A percentile compares a stretch with the other conserved stretches of the same genome.
phyloP scores from a whole-genome alignment of 2,329 filamentous ascomycete species.

The Fusarium irregulare region DNA sequence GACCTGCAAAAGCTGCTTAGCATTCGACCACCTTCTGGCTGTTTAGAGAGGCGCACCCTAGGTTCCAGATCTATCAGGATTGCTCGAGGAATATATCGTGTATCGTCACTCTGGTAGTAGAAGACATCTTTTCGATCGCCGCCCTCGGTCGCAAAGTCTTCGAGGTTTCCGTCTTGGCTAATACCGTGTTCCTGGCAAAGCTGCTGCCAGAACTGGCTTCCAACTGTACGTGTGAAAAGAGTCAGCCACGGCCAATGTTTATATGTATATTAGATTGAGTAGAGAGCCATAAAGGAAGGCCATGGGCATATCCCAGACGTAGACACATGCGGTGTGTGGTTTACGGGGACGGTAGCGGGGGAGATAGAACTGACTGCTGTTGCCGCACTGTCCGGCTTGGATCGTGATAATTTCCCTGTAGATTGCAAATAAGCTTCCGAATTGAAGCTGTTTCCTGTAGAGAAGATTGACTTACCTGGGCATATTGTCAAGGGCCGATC shows the following conservation, averaged over 20 bases:
- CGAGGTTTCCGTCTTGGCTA: constrained; percentile 94
- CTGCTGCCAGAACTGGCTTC: constrained; percentile 99
- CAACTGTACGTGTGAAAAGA: constrained; percentile 70
- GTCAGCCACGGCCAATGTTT: constrained; percentile 21
- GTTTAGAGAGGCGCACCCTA: constrained; percentile 64
- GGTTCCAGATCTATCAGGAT: constrained; percentile 97
- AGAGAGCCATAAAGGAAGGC: not conserved
- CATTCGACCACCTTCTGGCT: not conserved
- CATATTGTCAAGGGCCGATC: constrained; percentile 38
- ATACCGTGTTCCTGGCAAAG: constrained; percentile 98
- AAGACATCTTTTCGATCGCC: constrained; percentile 99
- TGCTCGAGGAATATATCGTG: constrained; percentile 94
- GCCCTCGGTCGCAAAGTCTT: constrained; percentile 97
- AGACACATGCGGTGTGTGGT: constrained; percentile 10
- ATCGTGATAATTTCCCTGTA: constrained; percentile 97
- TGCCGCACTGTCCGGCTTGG: constrained; percentile 98
- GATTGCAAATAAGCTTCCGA: constrained; percentile 4
- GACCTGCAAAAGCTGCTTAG: constrained; percentile 62
- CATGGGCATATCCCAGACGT: not conserved
- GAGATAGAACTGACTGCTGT: constrained; percentile 81
- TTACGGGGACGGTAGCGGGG: constrained; percentile 15
- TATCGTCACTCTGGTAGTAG: constrained; percentile 99
- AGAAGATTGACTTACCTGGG: constrained; percentile 36
- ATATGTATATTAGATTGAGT: not conserved
- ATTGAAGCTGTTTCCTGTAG: not conserved